These are phyloP conservation scores for Trametes hirsuta DNA, from an alignment of 1,284 basidiomycete genomes.

Conservation along the genomic window DNA sequence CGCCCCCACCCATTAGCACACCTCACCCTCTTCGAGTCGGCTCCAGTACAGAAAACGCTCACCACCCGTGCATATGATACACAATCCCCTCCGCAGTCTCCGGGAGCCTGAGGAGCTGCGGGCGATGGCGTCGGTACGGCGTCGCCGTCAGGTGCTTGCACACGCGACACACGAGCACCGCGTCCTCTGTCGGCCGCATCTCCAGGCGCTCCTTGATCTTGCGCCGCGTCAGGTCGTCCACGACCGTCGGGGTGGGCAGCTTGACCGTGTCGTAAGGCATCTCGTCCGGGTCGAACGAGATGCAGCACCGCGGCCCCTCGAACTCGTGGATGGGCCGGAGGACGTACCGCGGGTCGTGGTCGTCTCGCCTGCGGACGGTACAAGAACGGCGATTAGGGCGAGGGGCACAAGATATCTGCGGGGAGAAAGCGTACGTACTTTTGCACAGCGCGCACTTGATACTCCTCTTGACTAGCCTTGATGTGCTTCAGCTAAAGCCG, in stretches of 20 bases:
- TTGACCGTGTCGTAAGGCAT: background rate
- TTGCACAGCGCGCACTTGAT: no score
- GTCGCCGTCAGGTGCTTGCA: background rate
- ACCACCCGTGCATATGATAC: constrained; percentile 6
- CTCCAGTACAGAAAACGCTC: background rate
- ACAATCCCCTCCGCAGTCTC: constrained; percentile 1
- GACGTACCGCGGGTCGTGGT: no score
- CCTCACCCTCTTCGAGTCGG: no score
- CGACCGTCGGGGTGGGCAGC: background rate
- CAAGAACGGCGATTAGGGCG: no score
- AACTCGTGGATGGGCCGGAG: no score
- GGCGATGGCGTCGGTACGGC: background rate
- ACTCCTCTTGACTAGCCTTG: no score
- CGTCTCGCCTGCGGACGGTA: no score
- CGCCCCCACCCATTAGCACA: background rate
- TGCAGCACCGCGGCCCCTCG: background rate
- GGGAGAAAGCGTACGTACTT: no score
- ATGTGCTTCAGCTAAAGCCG: no score
- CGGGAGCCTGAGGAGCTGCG: background rate
- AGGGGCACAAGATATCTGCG: no score
- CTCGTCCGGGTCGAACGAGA: constrained; percentile 1
- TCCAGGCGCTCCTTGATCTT: background rate
- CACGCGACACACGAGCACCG: background rate
- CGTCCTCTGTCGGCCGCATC: background rate
- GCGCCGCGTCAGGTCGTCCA: background rate